A percentile compares a stretch with the other conserved stretches of the same genome.
These are phyloP conservation scores for Prunus salicina DNA, from an alignment of 306 rosid genomes.

Conservation along the genomic window DNA sequence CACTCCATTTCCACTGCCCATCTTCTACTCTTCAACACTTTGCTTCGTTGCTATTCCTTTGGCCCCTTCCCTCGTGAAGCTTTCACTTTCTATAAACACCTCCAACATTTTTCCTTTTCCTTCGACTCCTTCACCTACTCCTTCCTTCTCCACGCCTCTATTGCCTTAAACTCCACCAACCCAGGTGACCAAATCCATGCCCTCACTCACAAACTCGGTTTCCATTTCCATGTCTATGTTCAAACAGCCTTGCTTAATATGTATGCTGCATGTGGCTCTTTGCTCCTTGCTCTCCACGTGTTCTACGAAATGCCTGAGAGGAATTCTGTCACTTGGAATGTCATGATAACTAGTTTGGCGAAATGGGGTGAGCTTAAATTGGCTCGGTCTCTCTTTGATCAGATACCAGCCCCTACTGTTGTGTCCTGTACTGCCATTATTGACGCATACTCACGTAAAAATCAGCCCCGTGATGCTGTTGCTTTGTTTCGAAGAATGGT, in stretches of 20 bases:
- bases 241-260: slow-evolving; percentile 55
- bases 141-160: slow-evolving; percentile 55
- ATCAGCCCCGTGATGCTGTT: not conserved
- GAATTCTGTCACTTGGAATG: slow-evolving; percentile 67
- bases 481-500: not conserved
- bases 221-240: slow-evolving; percentile 56
- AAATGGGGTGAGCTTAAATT: slow-evolving; percentile 55
- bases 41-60: slow-evolving; percentile 44
- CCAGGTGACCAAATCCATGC: slow-evolving; percentile 56
- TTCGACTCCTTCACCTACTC: slow-evolving; percentile 58
- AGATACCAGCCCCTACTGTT: not conserved
- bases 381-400: slow-evolving; percentile 28
- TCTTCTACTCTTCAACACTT: slow-evolving; percentile 48
- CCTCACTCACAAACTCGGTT: slow-evolving; percentile 55
- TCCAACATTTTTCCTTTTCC: not conserved
- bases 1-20: slow-evolving; percentile 7
- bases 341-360: slow-evolving; percentile 50
- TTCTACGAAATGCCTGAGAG: slow-evolving; percentile 54
- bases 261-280: slow-evolving; percentile 44
- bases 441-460: not conserved
- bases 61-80: slow-evolving; percentile 37
- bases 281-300: slow-evolving; percentile 43
- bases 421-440: not conserved
- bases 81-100: slow-evolving; percentile 33
- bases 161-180: slow-evolving; percentile 11